These are phyloP conservation scores for Platanthera zijinensis DNA, from an alignment of 106 monocot genomes.

Conservation along the genomic window DNA sequence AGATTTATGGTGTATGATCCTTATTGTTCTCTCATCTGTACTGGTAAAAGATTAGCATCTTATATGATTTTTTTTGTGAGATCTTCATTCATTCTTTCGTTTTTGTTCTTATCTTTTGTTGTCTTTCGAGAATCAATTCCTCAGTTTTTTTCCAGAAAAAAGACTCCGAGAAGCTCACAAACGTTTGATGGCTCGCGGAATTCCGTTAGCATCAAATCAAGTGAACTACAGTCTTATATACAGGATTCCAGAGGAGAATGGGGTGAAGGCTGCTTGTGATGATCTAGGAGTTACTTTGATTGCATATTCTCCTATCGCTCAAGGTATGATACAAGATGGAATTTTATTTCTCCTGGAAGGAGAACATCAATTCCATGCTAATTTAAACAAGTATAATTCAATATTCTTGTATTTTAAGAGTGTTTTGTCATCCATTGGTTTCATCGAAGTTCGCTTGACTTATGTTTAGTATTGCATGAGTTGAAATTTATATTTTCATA, in stretches of 20 bases:
- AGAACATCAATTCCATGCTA: too few relatives aligned
- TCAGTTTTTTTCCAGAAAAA: conserved; percentile 39
- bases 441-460: too few relatives aligned
- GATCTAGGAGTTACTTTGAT: conserved; percentile 92
- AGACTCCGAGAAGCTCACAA: conserved; percentile 82
- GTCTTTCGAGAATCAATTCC: too few relatives aligned
- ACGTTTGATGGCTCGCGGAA: conserved; percentile 75
- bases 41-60: too few relatives aligned
- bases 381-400: too few relatives aligned
- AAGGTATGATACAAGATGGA: conserved; percentile 24
- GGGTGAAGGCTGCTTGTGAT: conserved; percentile 90
- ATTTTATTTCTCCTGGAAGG: too few relatives aligned
- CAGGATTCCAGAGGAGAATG: conserved; percentile 81
- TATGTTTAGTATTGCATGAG: too few relatives aligned
- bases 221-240: conserved; percentile 98
- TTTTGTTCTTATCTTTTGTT: not conserved
- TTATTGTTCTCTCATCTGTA: not conserved
- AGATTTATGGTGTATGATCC: not conserved
- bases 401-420: too few relatives aligned
- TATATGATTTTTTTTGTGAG: not conserved
- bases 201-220: conserved; percentile 92
- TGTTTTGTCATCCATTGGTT: too few relatives aligned
- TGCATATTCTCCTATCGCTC: conserved; percentile 96
- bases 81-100: not conserved
- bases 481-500: too few relatives aligned